phyloP scores from a whole-genome alignment of 2,329 filamentous ascomycete species.

The Aureobasidium leucospermi region DNA sequence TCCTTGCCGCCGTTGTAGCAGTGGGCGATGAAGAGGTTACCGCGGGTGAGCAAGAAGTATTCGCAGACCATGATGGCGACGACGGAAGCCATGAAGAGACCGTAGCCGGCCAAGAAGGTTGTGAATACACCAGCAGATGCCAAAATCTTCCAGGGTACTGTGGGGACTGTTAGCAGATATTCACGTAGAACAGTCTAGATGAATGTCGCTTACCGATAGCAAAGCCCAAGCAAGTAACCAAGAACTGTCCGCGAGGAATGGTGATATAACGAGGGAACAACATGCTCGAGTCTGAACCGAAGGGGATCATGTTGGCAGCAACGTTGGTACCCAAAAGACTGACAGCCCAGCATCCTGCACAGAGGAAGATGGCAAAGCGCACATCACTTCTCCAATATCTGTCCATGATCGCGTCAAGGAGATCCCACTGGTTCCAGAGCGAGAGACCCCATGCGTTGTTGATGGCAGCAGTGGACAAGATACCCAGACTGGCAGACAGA shows the following conservation, averaged over 20 bases:
- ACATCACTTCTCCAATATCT: slow-evolving; percentile 26
- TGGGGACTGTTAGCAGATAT: not conserved
- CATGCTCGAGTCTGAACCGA: slow-evolving; percentile 27
- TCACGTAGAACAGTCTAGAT: not conserved
- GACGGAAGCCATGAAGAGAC: slow-evolving; percentile 47
- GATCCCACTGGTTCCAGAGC: slow-evolving; percentile 29
- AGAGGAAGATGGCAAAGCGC: slow-evolving; percentile 35
- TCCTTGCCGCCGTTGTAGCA: slow-evolving; percentile 44
- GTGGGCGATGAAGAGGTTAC: slow-evolving; percentile 28
- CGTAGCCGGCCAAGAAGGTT: slow-evolving; percentile 47
- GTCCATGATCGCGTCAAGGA: slow-evolving; percentile 28
- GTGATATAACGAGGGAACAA: slow-evolving; percentile 47
- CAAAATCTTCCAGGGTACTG: slow-evolving; percentile 57
- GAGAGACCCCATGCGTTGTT: slow-evolving; percentile 35
- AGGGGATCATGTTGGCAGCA: slow-evolving; percentile 25
- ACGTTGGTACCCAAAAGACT: slow-evolving; percentile 33
- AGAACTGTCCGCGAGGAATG: slow-evolving; percentile 27
- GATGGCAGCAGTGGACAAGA: slow-evolving; percentile 37
- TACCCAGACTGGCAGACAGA: slow-evolving; percentile 37
- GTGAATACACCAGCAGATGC: slow-evolving; percentile 52
- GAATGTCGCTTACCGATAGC: slow-evolving; percentile 39
- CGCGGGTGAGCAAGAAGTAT: slow-evolving; percentile 47
- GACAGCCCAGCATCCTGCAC: slow-evolving; percentile 30
- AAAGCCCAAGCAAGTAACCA: slow-evolving; percentile 37
- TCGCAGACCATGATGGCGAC: slow-evolving; percentile 54